Percentiles rank a stretch among this genome's conserved stretches.
Evolutionary conservation across 2,329 filamentous ascomycete species (phyloP).

Genomic region (Cryphonectria radicalis): DNA sequence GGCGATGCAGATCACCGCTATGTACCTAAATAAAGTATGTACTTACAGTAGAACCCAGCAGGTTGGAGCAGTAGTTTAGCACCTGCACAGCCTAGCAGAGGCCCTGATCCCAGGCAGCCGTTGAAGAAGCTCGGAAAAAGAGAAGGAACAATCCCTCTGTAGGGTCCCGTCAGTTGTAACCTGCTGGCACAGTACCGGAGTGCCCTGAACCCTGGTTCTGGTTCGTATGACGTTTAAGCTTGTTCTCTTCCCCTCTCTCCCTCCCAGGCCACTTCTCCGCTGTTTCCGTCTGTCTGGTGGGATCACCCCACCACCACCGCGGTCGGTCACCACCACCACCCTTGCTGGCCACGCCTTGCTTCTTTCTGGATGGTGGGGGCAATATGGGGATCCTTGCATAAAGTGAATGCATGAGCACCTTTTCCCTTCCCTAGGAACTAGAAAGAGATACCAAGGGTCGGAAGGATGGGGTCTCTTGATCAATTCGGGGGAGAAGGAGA

Average conservation of each 20-base stretch:
- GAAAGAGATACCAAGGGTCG: background rate
- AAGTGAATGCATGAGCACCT: background rate
- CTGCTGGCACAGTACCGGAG: too few species aligned
- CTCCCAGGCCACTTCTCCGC: background rate
- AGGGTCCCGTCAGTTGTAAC: background rate
- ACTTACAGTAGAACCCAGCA: background rate
- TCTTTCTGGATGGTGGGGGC: background rate
- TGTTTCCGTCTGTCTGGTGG: background rate
- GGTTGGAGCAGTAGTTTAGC: background rate
- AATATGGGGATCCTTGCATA: background rate
- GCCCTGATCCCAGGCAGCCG: background rate
- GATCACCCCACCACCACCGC: conserved; percentile 1
- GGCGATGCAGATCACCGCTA: conserved; percentile 1
- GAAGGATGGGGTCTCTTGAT: background rate
- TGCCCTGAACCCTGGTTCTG: background rate
- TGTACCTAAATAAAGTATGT: background rate
- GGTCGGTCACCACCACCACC: background rate
- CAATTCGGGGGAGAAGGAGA: background rate
- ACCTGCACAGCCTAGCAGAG: background rate
- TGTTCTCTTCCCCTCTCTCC: background rate
- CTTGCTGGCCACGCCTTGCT: background rate
- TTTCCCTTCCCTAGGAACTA: background rate
- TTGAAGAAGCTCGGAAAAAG: conserved; percentile 1
- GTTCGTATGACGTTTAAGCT: conserved; percentile 17
- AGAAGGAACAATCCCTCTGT: background rate